phyloP scores from a whole-genome alignment of 371 early-diverging fungal species.

The Mortierella sp. region DNA sequence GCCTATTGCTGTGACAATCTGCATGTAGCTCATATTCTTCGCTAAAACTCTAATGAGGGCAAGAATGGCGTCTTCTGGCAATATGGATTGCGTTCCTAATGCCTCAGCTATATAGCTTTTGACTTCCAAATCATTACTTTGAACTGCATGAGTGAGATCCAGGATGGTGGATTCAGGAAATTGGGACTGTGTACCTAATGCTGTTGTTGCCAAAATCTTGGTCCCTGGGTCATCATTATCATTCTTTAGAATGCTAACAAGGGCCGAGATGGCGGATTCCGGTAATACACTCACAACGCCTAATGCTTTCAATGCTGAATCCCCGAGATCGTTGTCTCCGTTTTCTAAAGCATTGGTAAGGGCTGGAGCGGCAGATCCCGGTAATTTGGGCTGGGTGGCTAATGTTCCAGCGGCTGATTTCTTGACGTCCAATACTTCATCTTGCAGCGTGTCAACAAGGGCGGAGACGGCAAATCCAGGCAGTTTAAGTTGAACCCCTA shows the following conservation, averaged over 20 bases:
- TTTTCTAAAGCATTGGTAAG: not conserved
- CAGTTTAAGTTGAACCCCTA: not conserved
- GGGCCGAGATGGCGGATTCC: not conserved
- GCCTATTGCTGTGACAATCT: too few relatives aligned
- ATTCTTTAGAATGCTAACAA: not conserved
- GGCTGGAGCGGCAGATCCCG: not conserved
- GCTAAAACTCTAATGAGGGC: too few relatives aligned
- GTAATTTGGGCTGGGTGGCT: not conserved
- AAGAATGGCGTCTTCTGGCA: too few relatives aligned
- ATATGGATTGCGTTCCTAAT: too few relatives aligned
- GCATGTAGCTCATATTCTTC: too few relatives aligned
- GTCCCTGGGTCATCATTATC: not conserved
- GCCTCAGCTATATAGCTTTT: too few relatives aligned
- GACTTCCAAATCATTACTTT: too few relatives aligned
- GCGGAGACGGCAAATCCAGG: not conserved
- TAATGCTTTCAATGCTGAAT: not conserved
- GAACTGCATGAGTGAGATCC: too few relatives aligned
- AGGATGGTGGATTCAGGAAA: not conserved
- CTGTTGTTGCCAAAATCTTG: not conserved
- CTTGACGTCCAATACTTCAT: not conserved
- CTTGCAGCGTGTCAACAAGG: not conserved
- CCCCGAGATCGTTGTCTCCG: not conserved
- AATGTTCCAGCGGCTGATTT: too few relatives aligned
- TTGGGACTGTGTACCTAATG: not conserved
- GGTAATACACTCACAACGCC: not conserved